Conservation (phyloP, 495 filamentous ascomycete genomes). For the Penicillium mononematosum region DNA sequence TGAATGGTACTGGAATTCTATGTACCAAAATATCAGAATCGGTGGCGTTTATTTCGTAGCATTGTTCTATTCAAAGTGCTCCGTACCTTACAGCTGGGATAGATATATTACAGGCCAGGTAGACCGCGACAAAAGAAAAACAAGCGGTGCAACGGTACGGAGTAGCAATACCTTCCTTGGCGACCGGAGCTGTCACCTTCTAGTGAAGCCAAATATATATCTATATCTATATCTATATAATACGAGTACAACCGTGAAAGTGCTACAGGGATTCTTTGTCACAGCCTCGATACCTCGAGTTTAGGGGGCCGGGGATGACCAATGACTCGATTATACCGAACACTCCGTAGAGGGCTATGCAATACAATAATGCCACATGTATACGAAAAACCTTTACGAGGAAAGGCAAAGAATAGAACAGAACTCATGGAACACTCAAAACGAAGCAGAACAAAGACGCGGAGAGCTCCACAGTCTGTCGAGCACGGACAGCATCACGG, state of each 20-base stretch:
- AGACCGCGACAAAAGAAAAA: background rate
- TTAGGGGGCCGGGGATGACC: background rate
- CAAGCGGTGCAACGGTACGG: background rate
- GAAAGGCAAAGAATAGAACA: background rate
- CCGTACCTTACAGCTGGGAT: background rate
- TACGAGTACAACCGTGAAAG: background rate
- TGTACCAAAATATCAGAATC: background rate
- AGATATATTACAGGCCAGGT: background rate
- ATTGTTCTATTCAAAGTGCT: background rate
- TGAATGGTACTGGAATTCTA: background rate
- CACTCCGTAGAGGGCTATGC: background rate
- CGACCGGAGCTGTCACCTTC: background rate
- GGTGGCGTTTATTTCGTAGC: too few relatives aligned
- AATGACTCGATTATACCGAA: background rate
- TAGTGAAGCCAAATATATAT: background rate
- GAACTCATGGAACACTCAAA: background rate
- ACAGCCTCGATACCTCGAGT: background rate
- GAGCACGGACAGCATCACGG: conserved; percentile 36
- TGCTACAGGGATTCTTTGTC: background rate
- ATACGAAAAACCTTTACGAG: background rate
- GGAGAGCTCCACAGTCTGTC: conserved; percentile 5
- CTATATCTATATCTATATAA: too few relatives aligned
- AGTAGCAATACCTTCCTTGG: background rate
- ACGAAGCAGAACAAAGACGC: background rate
- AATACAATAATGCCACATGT: background rate